phyloP scores from a whole-genome alignment of 805 yeast genomes.

The Middelhovenomyces tepae region DNA sequence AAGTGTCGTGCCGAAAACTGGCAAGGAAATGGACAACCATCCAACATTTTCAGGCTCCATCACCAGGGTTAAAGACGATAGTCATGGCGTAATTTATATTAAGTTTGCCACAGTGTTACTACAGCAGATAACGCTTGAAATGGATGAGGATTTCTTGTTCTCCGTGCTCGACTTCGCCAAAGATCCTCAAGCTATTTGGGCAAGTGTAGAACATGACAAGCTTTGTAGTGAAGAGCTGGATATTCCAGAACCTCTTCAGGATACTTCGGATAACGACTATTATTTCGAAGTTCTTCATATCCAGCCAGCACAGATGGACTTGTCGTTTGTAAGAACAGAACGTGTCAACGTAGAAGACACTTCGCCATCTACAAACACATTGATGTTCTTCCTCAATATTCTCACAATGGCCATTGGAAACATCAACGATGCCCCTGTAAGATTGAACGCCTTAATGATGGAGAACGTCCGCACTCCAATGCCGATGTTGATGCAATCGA shows the following conservation, averaged over 20 bases:
- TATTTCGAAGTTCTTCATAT: conserved; percentile 89
- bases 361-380: conserved; percentile 48
- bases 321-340: conserved; percentile 88
- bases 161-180: conserved; percentile 74
- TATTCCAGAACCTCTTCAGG: conserved; percentile 60
- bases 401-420: conserved; percentile 96
- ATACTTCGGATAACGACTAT: conserved; percentile 55
- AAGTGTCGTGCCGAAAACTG: conserved; percentile 75
- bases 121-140: conserved; percentile 86
- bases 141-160: conserved; percentile 87
- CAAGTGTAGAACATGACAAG: conserved; percentile 28
- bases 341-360: conserved; percentile 58
- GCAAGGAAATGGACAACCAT: conserved; percentile 75
- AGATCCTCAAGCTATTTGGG: conserved; percentile 78
- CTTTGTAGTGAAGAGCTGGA: conserved; percentile 56
- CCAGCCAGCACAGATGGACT: conserved; percentile 82
- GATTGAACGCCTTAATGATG: conserved; percentile 74
- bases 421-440: conserved; percentile 92
- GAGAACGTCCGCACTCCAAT: conserved; percentile 86
- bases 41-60: conserved; percentile 85
- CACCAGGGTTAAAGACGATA: conserved; percentile 75
- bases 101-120: conserved; percentile 84
- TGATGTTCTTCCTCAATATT: conserved; percentile 72
- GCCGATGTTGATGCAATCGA: conserved; percentile 58
- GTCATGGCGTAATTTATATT: conserved; percentile 82